These are phyloP conservation scores for Heritiera littoralis DNA, from an alignment of 345 rosid genomes.

Conservation along the genomic window DNA sequence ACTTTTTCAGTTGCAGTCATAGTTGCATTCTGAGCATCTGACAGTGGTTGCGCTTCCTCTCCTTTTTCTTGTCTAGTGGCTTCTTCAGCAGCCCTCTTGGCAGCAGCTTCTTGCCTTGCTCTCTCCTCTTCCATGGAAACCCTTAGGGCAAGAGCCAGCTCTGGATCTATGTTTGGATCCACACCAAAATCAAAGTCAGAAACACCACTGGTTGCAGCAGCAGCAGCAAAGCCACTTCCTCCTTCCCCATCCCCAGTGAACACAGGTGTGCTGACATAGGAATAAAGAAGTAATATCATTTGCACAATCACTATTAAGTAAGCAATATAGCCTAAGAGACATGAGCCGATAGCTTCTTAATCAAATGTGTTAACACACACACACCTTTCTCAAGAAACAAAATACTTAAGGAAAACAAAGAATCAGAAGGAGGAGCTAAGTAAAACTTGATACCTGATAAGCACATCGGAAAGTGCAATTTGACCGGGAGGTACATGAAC, in stretches of 20 bases:
- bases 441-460: no score
- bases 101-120: constrained; percentile 89
- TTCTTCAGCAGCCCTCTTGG: constrained; percentile 71
- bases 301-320: not conserved
- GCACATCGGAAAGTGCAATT: no score
- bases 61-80: constrained; percentile 52
- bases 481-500: no score
- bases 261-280: constrained; percentile 60
- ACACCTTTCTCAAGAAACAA: no score
- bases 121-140: constrained; percentile 90
- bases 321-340: not conserved
- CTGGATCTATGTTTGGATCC: constrained; percentile 82
- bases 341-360: not conserved
- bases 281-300: constrained; percentile 1
- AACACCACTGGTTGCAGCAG: constrained; percentile 56
- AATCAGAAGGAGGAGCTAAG: no score
- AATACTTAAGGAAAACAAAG: no score
- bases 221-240: constrained; percentile 67
- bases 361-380: no score
- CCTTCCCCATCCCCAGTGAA: constrained; percentile 75
- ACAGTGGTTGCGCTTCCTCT: constrained; percentile 48
- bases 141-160: constrained; percentile 79
- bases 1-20: constrained; percentile 43
- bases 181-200: constrained; percentile 70
- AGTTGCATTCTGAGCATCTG: constrained; percentile 43